Evolutionary conservation across 2,329 filamentous ascomycete species (phyloP), one percentile per base, ranked within the genome.

Genomic region (Fusarium concolor): DNA sequence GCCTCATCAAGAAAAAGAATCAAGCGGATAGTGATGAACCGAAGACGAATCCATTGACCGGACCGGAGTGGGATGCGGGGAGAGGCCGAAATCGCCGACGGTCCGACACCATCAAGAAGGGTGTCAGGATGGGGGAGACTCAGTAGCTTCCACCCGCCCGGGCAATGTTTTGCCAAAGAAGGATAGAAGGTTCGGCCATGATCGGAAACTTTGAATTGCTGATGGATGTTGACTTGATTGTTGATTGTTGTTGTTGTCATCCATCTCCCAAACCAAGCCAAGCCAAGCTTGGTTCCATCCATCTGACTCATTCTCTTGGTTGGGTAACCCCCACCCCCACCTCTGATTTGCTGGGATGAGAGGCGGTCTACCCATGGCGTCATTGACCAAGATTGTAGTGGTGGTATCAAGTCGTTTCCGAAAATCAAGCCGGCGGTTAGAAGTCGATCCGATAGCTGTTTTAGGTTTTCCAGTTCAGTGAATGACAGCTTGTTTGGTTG

Each of bases 91-190:
- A 37, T 58, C 65, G 42, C 65, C 65, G 66, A 66, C 55, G 52
- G 53, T 41, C 52, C 44, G 61, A 62, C 66, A 59, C 37, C 43
- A 54, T 28, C 33, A 35, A 42, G 35, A 56, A 41, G 28, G 17
- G 38, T 45, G 18, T 63, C 49, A 44, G 33, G 39, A 64, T 45
- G 44, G 39, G 44, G 41, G 38, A 55, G 29, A 14, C 9, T 26
- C n/a, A n/a, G n/a, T n/a, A n/a, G 18, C 29, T 68, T 70, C 70
- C 70, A 62, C 60, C 53, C 45, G 55, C 46, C 67, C 68, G 65
- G 59, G 26, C 5, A 26, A 31, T 10, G 11, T 31, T 31, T 14
- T 31, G 6, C 29, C 12, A 31, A 31, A 31, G 12, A 10, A 31
- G 29, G 12, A 31, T 31, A 14, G 12, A 15, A 41, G 15, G 6